Base-by-base conservation (phyloP, 129 eudicot species). In the Centrapalus pauciflorus region DNA sequence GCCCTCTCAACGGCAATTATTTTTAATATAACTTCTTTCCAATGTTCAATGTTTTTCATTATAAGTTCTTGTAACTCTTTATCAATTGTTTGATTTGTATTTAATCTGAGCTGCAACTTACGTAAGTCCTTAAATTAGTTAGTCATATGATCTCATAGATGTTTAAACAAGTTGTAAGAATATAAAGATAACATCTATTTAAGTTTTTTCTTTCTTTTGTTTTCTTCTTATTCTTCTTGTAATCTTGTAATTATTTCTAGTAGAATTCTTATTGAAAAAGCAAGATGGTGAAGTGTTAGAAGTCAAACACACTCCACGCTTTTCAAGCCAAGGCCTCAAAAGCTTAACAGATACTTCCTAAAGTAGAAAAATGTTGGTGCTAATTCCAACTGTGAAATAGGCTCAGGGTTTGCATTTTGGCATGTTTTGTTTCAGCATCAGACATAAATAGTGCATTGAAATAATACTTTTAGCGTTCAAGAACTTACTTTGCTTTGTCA, bases 271-370 rank as follows among this genome's bases (percentile, higher is more conserved):
- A 90, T 95, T 0, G 97, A 95, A 76, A 90, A 90, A 58, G 97
- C 97, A 72, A 86, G 86, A 81, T 90, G 95, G 77, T 90, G 97
- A 62, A 90, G 95, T 26, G 95, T 83, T 66, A 90, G 67, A 75
- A 90, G 97, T 64, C 97, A 81, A 25, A 90, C 92, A 64, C 97
- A 90, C 76, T 90, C 97, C 49, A 90, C 97, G 17, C 97, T 90
- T 74, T 90, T 90, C 73, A 90, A 77, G 52, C 97, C 97, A 71
- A 90, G 67, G 5, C 97, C 97, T 66, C 85, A 81, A 25, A 81
- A n/a, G 95, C 97, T 90, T 38, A 90, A 60, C 66, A 90, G 83
- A 70, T 86, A 90, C 66, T 90, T 95, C 84, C 97, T 90, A 82
- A 49, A 48, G 12, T 24, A 66, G n/a, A 71, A 68, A 52, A 67